These are phyloP conservation scores for Cadophora sp. DNA, from an alignment of 2,329 filamentous ascomycete genomes.

Conservation along the genomic window DNA sequence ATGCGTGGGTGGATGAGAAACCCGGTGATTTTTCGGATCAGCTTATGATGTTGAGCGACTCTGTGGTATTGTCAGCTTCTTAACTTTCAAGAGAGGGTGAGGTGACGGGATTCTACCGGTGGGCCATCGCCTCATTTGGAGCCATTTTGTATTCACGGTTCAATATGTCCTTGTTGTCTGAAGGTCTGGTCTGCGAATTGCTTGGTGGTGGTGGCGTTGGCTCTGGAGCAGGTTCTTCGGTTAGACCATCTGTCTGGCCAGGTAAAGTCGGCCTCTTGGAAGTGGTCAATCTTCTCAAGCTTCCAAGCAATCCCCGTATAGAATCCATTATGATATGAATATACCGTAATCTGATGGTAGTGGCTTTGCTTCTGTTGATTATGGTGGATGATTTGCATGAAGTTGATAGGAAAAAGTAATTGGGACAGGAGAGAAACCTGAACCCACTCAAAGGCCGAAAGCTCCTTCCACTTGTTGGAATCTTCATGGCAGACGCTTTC, in stretches of 20 bases:
- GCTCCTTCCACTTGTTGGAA: not conserved
- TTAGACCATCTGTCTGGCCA: not conserved
- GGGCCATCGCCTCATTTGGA: not conserved
- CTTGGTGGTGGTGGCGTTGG: not conserved
- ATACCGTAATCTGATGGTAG: not conserved
- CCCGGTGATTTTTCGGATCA: not conserved
- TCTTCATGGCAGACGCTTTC: not conserved
- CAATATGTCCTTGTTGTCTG: not conserved
- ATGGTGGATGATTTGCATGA: not conserved
- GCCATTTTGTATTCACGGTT: not conserved
- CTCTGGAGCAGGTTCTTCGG: not conserved
- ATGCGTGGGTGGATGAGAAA: constrained; percentile 6
- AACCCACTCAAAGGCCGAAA: not conserved
- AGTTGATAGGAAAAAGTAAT: not conserved
- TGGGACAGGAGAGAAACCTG: not conserved
- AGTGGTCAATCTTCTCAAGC: not conserved
- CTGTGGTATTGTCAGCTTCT: not conserved
- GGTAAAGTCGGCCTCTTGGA: not conserved
- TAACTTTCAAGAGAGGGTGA: not conserved
- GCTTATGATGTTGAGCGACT: not conserved
- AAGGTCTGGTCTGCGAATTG: not conserved
- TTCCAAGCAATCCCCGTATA: not conserved
- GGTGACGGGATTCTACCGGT: not conserved
- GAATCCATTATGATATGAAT: not conserved
- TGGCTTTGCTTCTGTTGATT: not conserved